These are phyloP conservation scores for Phaseolus lunatus DNA, from an alignment of 306 rosid genomes.

Conservation along the genomic window DNA sequence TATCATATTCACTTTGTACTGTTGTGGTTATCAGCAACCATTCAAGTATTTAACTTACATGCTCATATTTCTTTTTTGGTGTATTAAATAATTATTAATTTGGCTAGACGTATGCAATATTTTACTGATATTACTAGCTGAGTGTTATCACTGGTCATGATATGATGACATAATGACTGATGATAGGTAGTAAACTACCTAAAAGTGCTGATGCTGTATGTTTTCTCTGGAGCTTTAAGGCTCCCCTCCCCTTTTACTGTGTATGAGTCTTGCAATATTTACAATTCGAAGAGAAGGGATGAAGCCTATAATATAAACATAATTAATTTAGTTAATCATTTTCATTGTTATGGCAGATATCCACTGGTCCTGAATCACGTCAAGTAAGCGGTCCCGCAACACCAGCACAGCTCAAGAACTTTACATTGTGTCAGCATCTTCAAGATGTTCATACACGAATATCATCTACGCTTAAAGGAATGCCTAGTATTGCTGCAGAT, in stretches of 20 bases:
- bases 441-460: constrained; percentile 87
- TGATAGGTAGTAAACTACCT: not conserved
- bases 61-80: not conserved
- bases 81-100: constrained; percentile 7
- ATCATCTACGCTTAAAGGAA: constrained; percentile 70
- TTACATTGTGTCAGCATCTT: constrained; percentile 83
- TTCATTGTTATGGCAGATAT: constrained; percentile 69
- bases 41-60: constrained; percentile 6
- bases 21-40: constrained; percentile 5
- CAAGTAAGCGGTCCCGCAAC: constrained; percentile 94
- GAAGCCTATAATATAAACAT: not conserved
- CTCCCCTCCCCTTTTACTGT: not conserved
- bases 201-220: constrained; percentile 18
- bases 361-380: constrained; percentile 96
- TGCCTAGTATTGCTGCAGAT: constrained; percentile 90
- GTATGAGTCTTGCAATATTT: not conserved
- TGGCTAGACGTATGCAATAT: constrained; percentile 17
- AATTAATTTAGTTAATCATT: constrained; percentile 34
- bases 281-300: constrained; percentile 21
- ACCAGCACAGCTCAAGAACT: constrained; percentile 92
- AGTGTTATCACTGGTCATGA: constrained; percentile 29
- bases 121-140: not conserved
- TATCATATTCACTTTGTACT: constrained; percentile 28
- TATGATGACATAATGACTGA: constrained; percentile 16
- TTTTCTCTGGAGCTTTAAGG: constrained; percentile 6